Conservation (phyloP, 1,284 basidiomycete genomes). For the Albatrellus sp. region DNA sequence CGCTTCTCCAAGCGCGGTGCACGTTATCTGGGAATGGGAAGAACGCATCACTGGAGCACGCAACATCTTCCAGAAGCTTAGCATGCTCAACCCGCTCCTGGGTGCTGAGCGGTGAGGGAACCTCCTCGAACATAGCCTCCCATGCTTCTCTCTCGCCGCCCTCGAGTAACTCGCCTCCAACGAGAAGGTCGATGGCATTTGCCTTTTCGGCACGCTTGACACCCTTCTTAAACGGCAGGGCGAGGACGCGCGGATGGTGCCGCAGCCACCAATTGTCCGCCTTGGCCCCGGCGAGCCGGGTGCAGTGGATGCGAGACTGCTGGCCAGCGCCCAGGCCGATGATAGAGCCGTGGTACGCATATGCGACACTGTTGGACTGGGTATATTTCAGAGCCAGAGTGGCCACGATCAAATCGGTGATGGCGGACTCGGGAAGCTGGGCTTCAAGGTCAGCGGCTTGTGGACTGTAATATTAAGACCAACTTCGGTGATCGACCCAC, state of each 20-base stretch:
- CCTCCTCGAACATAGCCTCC: slow-evolving; percentile 78
- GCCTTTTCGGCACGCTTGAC: slow-evolving; percentile 97
- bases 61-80: slow-evolving; percentile 67
- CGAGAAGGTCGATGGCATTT: slow-evolving; percentile 96
- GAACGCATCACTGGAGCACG: slow-evolving; percentile 94
- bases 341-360: slow-evolving; percentile 87
- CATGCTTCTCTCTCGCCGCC: slow-evolving; percentile 84
- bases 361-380: slow-evolving; percentile 97
- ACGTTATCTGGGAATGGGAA: slow-evolving; percentile 99
- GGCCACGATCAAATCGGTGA: slow-evolving; percentile 86
- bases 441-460: neutral
- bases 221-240: slow-evolving; percentile 92
- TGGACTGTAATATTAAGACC: too few relatives aligned
- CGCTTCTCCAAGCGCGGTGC: slow-evolving; percentile 83
- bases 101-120: slow-evolving; percentile 56
- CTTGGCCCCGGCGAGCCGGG: slow-evolving; percentile 91
- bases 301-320: slow-evolving; percentile 99
- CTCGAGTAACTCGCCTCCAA: slow-evolving; percentile 82
- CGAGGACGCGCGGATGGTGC: slow-evolving; percentile 87
- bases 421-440: slow-evolving; percentile 62
- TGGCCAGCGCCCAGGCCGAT: slow-evolving; percentile 97
- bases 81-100: slow-evolving; percentile 72
- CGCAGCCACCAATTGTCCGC: slow-evolving; percentile 99
- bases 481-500: slow-evolving; percentile 24
- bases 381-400: slow-evolving; percentile 98